Percentiles rank a stretch among this genome's conserved stretches.
phyloP scores from a whole-genome alignment of 2,329 filamentous ascomycete genomes.

The Nemania sp. region DNA sequence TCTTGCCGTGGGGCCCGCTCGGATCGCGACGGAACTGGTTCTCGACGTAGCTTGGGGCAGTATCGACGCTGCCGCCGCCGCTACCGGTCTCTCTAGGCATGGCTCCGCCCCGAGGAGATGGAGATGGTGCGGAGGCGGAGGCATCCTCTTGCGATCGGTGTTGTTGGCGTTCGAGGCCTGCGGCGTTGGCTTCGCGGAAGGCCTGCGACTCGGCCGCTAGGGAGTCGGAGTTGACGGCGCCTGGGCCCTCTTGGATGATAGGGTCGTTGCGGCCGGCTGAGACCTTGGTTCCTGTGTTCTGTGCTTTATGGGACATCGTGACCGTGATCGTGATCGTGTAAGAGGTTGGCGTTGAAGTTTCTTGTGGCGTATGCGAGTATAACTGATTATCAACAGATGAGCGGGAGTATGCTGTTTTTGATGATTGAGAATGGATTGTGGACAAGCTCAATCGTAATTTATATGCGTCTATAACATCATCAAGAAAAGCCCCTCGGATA shows the following conservation, averaged over 20 bases:
- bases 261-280: conserved; percentile 53
- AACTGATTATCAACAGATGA: neutral
- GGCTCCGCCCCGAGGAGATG: neutral
- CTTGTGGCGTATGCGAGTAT: neutral
- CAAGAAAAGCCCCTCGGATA: neutral
- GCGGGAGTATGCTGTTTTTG: neutral
- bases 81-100: conserved; percentile 45
- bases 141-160: conserved; percentile 29
- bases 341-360: neutral
- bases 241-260: conserved; percentile 62
- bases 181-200: conserved; percentile 60
- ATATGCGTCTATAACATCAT: neutral
- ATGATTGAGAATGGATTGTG: neutral
- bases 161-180: conserved; percentile 54
- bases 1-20: conserved; percentile 50
- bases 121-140: too few relatives aligned
- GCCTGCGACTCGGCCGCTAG: conserved; percentile 72
- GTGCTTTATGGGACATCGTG: conserved; percentile 36
- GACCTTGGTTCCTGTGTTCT: conserved; percentile 54
- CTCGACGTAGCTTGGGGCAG: conserved; percentile 47
- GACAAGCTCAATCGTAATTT: too few relatives aligned
- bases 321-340: neutral
- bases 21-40: conserved; percentile 41
- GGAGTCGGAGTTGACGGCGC: conserved; percentile 68
- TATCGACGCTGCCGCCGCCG: conserved; percentile 25